These are phyloP conservation scores for Candida maltosa DNA, from an alignment of 805 yeast genomes.

Conservation along the genomic window DNA sequence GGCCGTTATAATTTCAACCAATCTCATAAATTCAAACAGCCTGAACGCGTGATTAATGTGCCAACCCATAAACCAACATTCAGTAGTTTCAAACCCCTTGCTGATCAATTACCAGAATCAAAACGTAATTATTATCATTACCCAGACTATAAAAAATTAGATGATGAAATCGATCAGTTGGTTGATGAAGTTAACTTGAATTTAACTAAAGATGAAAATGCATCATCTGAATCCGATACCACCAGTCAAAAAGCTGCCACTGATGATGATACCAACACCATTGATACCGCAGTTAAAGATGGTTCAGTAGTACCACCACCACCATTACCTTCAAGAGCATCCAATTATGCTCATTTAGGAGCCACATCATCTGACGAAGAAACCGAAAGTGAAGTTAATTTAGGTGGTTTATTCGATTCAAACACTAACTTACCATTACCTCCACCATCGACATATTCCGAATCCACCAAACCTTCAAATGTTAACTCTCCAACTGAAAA, in stretches of 20 bases:
- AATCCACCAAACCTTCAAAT: slow-evolving; percentile 17
- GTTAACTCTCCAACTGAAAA: slow-evolving; percentile 15
- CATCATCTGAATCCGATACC: slow-evolving; percentile 6
- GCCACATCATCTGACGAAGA: slow-evolving; percentile 27
- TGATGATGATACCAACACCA: slow-evolving; percentile 1
- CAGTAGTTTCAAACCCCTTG: slow-evolving; percentile 33
- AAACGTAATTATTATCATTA: slow-evolving; percentile 32
- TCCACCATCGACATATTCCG: slow-evolving; percentile 13
- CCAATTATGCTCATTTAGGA: slow-evolving; percentile 8
- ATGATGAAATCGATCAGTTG: slow-evolving; percentile 12
- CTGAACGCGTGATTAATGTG: slow-evolving; percentile 29
- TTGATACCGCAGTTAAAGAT: background rate
- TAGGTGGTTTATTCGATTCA: slow-evolving; percentile 18
- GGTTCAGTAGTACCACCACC: background rate
- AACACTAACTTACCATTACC: slow-evolving; percentile 11
- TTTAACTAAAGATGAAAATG: slow-evolving; percentile 2
- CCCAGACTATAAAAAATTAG: slow-evolving; percentile 15
- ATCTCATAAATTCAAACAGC: slow-evolving; percentile 3
- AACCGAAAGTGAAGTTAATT: slow-evolving; percentile 21
- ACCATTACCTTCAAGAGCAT: slow-evolving; percentile 6
- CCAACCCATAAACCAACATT: slow-evolving; percentile 45
- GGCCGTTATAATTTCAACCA: background rate
- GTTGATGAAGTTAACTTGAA: slow-evolving; percentile 10
- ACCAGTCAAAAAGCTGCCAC: slow-evolving; percentile 4
- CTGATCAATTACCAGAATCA: slow-evolving; percentile 23